Conservation (phyloP, 192 early-diverging fungal species). For the Mortierella alpina region DNA sequence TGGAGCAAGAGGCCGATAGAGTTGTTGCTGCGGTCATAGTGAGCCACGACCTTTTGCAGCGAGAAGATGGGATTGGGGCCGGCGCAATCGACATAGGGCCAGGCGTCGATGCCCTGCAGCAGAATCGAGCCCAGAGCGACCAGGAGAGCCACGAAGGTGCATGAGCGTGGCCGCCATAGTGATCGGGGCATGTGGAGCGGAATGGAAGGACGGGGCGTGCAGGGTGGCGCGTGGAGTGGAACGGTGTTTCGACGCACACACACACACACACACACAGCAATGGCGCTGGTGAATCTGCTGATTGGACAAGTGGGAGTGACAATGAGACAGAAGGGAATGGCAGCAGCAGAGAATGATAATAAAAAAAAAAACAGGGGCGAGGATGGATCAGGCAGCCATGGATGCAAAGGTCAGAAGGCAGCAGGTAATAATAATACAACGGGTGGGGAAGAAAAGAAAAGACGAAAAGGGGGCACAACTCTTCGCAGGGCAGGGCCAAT, state of each 20-base stretch:
- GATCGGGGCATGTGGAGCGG: neutral
- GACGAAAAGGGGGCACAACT: neutral
- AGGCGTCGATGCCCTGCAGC: slow-evolving; percentile 8
- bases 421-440: no score
- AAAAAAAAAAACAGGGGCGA: neutral
- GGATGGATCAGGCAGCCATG: neutral
- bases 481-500: neutral
- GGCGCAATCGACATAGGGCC: slow-evolving; percentile 50
- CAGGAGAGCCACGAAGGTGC: neutral
- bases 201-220: neutral
- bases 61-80: slow-evolving; percentile 33
- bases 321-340: neutral
- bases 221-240: neutral
- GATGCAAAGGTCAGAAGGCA: neutral
- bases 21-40: slow-evolving; percentile 42
- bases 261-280: neutral
- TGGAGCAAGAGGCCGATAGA: slow-evolving; percentile 34
- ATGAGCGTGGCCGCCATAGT: neutral
- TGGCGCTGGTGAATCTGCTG: neutral
- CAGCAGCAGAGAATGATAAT: neutral
- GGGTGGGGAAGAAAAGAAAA: neutral
- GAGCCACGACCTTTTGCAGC: slow-evolving; percentile 9
- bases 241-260: neutral
- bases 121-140: neutral
- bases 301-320: neutral